Evolutionary conservation across 2,329 filamentous ascomycete species (phyloP), one percentile per base, ranked within the genome.

Genomic region (Colletotrichum noveboracense): DNA sequence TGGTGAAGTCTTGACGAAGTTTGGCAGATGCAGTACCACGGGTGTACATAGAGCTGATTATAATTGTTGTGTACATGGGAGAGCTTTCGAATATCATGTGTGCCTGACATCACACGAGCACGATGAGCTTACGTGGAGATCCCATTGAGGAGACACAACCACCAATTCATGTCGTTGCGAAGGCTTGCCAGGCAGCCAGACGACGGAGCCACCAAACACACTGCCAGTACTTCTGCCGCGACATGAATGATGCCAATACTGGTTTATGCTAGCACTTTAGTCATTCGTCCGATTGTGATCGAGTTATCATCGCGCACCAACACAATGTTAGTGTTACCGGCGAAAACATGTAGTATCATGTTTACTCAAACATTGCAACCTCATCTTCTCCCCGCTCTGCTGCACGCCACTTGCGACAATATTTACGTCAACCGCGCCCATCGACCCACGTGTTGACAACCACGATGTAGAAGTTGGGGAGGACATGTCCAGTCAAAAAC

Each of bases 41-140:
- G 2, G 36, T 38, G 14, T 38, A 38, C 36, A 3, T 8, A 38
- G 36, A 38, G 36, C 36, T 38, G 16, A 5, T 18, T 5, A 3
- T 5, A 0, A 5, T 1, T 3, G 16, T 18, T 38, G 36, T 38
- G 16, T 43, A 18, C 8, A 9, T 0, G 0, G 2, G 0, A 43
- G 36, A 38, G 16, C 36, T 43, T 43, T 43, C 0, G 16, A 43
- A 1, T 1, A 18, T 18, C 7, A 9, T 2, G 0, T 18, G 36
- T 43, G 36, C 36, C 36, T n/a, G 36, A 10, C 8, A 10, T 18
- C 36, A 43, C 16, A 43, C 1, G 36, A 43, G 36, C 16, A 43
- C 1, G 16, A 43, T 43, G 36, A 43, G 36, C 36, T 43, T 1
- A 3, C 36, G 1, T 4, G 3, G 5, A 43, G 36, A 43, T 43